Base-by-base conservation (phyloP, 257 asterid genomes). In the Lithospermum erythrorhizon region DNA sequence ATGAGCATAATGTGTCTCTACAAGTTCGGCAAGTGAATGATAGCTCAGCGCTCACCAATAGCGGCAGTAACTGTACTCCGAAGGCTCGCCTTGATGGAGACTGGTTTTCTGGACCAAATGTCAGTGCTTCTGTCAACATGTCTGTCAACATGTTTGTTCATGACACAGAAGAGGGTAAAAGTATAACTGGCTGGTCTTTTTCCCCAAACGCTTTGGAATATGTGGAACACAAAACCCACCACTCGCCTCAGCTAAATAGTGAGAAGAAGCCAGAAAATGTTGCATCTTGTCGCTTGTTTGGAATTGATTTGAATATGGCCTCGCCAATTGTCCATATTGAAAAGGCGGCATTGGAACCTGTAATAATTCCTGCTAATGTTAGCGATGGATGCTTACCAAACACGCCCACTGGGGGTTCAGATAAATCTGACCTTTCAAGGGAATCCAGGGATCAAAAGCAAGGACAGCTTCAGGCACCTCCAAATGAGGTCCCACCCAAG, bases 261-360 rank as follows among this genome's bases (percentile, higher is more conserved):
- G 75, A 62, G 57, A 80, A 71, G 73, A 83, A 85, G 66, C 52
- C 79, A 9, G 91, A 82, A 20, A 61, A 65, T 59, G 63, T 68
- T 64, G 69, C 76, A 29, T 68, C 86, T 16, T 82, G 90, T 68
- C 76, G 94, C 49, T 75, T 93, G 77, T 89, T 93, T 63, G 99
- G 99, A 71, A 66, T 93, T 64, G 90, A 93, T 57, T 74, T 93
- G 79, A 89, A 77, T 54, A 73, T 79, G 45, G 75, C 95, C 64
- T 77, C 84, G 13, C 19, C 67, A 10, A 58, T 57, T 35, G 54
- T 59, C 60, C 58, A 60, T 62, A 32, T 21, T 51, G 83, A 75
- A 53, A 75, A 66, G 60, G 73, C 65, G 6, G 58, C 73, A 37
- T 20, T 60, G 62, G 73, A 77, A 73, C 65, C 76, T n/a, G 68